Conservation (phyloP, 1,284 basidiomycete genomes). For the Paramarasmius palmivorus region DNA sequence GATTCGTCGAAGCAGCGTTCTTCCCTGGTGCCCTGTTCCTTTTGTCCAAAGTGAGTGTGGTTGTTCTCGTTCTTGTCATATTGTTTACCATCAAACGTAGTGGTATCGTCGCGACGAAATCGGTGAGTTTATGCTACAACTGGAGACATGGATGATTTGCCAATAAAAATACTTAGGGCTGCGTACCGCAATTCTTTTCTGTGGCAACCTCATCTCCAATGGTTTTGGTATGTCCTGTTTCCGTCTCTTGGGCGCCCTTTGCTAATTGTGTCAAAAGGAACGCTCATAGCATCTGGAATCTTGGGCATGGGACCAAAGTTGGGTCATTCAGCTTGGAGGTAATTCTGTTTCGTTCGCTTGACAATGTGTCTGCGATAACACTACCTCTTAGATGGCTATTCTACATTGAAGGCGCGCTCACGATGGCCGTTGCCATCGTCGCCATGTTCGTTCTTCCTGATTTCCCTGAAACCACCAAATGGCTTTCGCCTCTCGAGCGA, state of each 20-base stretch:
- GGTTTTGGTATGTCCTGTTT: conserved; percentile 51
- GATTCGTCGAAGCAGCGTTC: conserved; percentile 61
- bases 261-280: conserved; percentile 26
- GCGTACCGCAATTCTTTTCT: conserved; percentile 69
- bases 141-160: too few relatives aligned
- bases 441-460: conserved; percentile 77
- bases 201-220: conserved; percentile 59
- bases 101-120: conserved; percentile 70
- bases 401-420: conserved; percentile 72
- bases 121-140: too few relatives aligned
- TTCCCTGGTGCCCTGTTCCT: conserved; percentile 61
- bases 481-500: conserved; percentile 63
- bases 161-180: too few relatives aligned
- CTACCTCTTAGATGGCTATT: conserved; percentile 64
- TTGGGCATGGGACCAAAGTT: conserved; percentile 68
- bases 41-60: conserved; percentile 42
- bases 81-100: conserved; percentile 27
- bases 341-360: conserved; percentile 12
- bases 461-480: conserved; percentile 65
- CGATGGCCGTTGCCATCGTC: conserved; percentile 59
- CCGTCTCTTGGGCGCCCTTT: neutral
- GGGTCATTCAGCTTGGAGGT: conserved; percentile 74
- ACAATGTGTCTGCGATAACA: neutral
- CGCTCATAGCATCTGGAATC: conserved; percentile 70
- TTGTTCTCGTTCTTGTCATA: conserved; percentile 8